These are phyloP conservation scores for Fusarium chuoi DNA, from an alignment of 2,329 filamentous ascomycete species.

Conservation along the genomic window DNA sequence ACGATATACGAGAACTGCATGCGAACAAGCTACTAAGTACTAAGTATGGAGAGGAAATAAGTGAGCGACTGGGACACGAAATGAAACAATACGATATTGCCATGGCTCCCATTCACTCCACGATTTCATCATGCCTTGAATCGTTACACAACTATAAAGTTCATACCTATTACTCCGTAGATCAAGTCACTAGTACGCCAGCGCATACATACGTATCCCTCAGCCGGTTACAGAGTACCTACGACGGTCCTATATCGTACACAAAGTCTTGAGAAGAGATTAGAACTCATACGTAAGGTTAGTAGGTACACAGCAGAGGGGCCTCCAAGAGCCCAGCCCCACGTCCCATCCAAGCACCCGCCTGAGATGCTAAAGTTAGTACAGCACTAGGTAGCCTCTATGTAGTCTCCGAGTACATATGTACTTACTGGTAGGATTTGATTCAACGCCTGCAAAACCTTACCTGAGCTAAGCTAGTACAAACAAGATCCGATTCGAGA, in stretches of 20 bases:
- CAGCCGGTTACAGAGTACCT: background rate
- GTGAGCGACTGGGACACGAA: background rate
- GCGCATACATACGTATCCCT: background rate
- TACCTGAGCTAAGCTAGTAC: constrained; percentile 5
- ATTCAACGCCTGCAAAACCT: constrained; percentile 6
- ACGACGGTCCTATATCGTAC: background rate
- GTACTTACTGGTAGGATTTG: background rate
- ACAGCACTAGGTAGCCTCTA: background rate
- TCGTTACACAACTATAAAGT: background rate
- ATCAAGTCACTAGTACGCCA: background rate
- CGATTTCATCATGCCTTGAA: background rate
- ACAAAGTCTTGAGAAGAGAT: background rate
- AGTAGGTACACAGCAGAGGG: background rate
- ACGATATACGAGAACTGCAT: constrained; percentile 5
- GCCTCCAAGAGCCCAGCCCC: constrained; percentile 2
- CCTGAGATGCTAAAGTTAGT: background rate
- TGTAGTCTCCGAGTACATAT: background rate
- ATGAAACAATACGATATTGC: background rate
- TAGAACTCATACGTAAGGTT: no score
- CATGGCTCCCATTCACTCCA: background rate
- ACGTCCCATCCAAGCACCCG: constrained; percentile 16
- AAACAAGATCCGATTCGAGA: background rate
- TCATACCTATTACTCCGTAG: background rate
- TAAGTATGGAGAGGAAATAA: background rate
- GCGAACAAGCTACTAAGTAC: background rate